A percentile compares a stretch with the other conserved stretches of the same genome.
Conservation (phyloP, 2,329 filamentous ascomycete species). For the Penicillium brevicompactum region DNA sequence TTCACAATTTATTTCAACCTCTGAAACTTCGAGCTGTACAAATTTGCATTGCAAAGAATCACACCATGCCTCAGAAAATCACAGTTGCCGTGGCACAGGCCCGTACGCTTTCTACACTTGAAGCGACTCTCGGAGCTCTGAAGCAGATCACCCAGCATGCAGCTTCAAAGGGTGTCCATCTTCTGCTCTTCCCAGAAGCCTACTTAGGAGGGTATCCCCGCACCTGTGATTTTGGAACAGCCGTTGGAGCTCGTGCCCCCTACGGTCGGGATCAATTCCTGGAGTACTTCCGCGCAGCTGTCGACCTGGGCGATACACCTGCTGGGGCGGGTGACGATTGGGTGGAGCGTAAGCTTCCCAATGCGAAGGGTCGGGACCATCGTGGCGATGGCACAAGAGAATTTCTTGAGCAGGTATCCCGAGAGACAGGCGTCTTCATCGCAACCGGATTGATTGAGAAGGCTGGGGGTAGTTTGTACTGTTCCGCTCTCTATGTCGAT, state of each 20-base stretch:
- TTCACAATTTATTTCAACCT: background rate
- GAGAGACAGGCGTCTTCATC: slow-evolving; percentile 78
- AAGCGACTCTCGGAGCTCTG: slow-evolving; percentile 68
- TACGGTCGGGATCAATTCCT: slow-evolving; percentile 80
- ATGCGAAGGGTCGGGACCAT: slow-evolving; percentile 53
- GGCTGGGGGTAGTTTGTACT: slow-evolving; percentile 81
- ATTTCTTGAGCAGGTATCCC: slow-evolving; percentile 72
- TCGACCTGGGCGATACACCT: slow-evolving; percentile 81
- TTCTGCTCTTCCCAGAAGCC: slow-evolving; percentile 88
- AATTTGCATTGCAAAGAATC: background rate
- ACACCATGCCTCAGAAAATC: slow-evolving; percentile 25
- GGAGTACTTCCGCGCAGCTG: slow-evolving; percentile 73
- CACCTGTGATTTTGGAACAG: slow-evolving; percentile 73
- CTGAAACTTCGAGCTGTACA: background rate
- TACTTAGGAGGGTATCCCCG: slow-evolving; percentile 91
- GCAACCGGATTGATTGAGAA: slow-evolving; percentile 79
- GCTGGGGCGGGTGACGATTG: slow-evolving; percentile 71
- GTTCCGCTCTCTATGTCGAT: slow-evolving; percentile 78
- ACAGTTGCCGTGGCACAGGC: slow-evolving; percentile 51
- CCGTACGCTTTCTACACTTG: slow-evolving; percentile 43
- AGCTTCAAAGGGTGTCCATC: slow-evolving; percentile 60
- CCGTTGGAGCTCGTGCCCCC: slow-evolving; percentile 68
- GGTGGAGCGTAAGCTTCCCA: slow-evolving; percentile 63
- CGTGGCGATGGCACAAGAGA: slow-evolving; percentile 79
- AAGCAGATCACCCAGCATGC: slow-evolving; percentile 65